Percentiles rank a stretch among this genome's conserved stretches.
phyloP scores from a whole-genome alignment of 2,329 filamentous ascomycete species.

The Talaromyces atroroseus region DNA sequence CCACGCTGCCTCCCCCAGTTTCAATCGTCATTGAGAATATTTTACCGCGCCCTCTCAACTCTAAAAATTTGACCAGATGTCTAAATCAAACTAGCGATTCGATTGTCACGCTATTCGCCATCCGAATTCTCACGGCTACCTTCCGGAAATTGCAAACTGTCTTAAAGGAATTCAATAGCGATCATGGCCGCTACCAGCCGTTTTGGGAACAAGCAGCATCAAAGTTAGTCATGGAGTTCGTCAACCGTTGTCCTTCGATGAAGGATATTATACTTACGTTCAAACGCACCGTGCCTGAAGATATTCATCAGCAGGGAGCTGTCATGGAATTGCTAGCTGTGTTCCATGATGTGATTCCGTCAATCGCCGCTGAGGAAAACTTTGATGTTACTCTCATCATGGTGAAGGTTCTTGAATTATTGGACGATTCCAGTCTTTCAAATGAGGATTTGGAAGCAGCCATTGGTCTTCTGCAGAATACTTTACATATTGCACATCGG shows the following conservation, averaged over 20 bases:
- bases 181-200: constrained; percentile 38
- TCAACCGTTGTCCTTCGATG: constrained; percentile 70
- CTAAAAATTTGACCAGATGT: constrained; percentile 73
- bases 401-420: constrained; percentile 58
- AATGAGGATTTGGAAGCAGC: constrained; percentile 52
- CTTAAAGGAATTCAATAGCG: constrained; percentile 55
- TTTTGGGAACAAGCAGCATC: constrained; percentile 67
- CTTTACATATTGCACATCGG: constrained; percentile 72
- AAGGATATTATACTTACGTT: constrained; percentile 75
- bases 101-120: constrained; percentile 76
- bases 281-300: constrained; percentile 60
- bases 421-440: constrained; percentile 46
- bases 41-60: constrained; percentile 72
- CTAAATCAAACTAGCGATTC: constrained; percentile 66
- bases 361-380: constrained; percentile 72
- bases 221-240: constrained; percentile 68
- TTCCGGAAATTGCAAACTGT: constrained; percentile 70
- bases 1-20: constrained; percentile 67
- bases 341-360: constrained; percentile 81
- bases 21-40: constrained; percentile 79
- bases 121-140: constrained; percentile 70
- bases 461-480: constrained; percentile 71
- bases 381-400: constrained; percentile 82
- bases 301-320: constrained; percentile 70
- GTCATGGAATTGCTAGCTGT: constrained; percentile 70